Evolutionary conservation across 176 grass and related monocot species (phyloP).

Genomic region (Oryza meridionalis): DNA sequence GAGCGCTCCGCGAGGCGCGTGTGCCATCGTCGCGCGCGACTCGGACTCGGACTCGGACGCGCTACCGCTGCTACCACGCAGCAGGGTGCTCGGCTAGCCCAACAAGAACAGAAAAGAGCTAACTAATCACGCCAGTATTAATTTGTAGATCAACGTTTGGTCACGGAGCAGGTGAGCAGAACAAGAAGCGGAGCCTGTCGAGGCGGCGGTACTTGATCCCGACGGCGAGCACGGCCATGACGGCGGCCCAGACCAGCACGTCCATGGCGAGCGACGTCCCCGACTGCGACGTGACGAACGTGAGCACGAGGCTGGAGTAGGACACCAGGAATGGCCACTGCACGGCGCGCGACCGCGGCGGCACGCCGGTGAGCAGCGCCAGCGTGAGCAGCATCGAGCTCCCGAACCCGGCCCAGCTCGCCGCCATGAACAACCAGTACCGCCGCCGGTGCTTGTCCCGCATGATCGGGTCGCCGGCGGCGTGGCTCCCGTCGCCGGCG

Average conservation of each 20-base stretch:
- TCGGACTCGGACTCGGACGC: too few species aligned
- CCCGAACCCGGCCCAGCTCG: conserved; percentile 50
- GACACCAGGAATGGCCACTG: conserved; percentile 45
- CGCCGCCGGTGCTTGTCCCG: conserved; percentile 28
- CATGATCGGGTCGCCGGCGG: conserved; percentile 46
- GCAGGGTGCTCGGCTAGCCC: too few species aligned
- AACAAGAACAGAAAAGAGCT: too few species aligned
- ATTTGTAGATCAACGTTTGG: too few species aligned
- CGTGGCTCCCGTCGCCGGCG: conserved; percentile 11
- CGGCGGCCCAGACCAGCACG: conserved; percentile 8
- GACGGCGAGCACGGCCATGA: conserved; percentile 8
- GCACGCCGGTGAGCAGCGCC: conserved; percentile 39
- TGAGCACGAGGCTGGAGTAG: conserved; percentile 53
- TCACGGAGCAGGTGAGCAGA: not conserved
- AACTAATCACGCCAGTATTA: too few species aligned
- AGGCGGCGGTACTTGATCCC: not conserved
- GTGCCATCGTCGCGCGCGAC: too few species aligned
- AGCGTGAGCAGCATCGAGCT: conserved; percentile 49
- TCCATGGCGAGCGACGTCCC: conserved; percentile 36
- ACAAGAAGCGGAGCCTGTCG: not conserved
- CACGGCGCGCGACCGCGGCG: conserved; percentile 27
- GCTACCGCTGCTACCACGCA: too few species aligned
- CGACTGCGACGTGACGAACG: conserved; percentile 45
- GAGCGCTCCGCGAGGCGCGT: too few species aligned
- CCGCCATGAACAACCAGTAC: conserved; percentile 49